A percentile compares a stretch with the other conserved stretches of the same genome.
phyloP scores from a whole-genome alignment of 805 yeast genomes.

The Brettanomyces naardenensis region DNA sequence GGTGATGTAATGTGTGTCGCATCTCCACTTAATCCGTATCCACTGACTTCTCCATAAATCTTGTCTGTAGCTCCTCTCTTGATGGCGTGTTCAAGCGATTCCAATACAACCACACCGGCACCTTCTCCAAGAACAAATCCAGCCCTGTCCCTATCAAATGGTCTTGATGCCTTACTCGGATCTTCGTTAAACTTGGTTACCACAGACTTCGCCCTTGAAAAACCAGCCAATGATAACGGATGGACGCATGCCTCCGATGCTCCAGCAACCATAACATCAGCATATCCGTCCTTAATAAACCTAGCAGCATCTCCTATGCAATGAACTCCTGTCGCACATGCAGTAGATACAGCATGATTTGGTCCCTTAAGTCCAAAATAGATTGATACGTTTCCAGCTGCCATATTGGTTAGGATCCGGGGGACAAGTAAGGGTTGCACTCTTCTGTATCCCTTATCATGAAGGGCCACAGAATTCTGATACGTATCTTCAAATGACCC shows the following conservation, averaged over 20 bases:
- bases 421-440: conserved; percentile 88
- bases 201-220: conserved; percentile 81
- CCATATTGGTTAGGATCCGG: conserved; percentile 80
- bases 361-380: conserved; percentile 75
- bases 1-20: conserved; percentile 94
- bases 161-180: conserved; percentile 69
- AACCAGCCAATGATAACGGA: conserved; percentile 84
- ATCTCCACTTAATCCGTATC: conserved; percentile 90
- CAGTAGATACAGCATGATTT: conserved; percentile 81
- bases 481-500: conserved; percentile 76
- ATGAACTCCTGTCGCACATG: conserved; percentile 95
- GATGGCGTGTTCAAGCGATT: conserved; percentile 68
- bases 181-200: conserved; percentile 52
- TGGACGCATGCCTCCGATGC: conserved; percentile 84
- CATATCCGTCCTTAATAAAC: conserved; percentile 71
- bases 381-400: conserved; percentile 85
- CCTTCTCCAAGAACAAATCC: conserved; percentile 97
- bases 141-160: conserved; percentile 69
- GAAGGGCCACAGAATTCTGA: conserved; percentile 50
- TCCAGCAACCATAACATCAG: conserved; percentile 89
- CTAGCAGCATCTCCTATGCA: conserved; percentile 89
- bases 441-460: conserved; percentile 48
- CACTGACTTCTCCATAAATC: conserved; percentile 74
- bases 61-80: conserved; percentile 45
- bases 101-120: conserved; percentile 72